Conservation (phyloP, 768 basidiomycete species). For the Lanmaoa rubissima region DNA sequence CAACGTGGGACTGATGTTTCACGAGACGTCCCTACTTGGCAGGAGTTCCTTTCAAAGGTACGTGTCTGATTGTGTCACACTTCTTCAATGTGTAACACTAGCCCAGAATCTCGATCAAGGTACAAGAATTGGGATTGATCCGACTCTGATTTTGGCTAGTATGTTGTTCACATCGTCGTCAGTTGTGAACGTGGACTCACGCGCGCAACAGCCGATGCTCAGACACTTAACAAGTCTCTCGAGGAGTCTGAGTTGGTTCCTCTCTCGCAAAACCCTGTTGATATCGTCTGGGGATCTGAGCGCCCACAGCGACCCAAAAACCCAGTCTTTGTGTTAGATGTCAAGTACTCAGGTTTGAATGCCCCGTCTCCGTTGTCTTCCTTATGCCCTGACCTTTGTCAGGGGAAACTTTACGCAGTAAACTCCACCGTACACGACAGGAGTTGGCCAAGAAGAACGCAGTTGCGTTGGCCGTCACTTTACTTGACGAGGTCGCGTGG, state of each 20-base stretch:
- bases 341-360: constrained; percentile 66
- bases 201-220: constrained; percentile 55
- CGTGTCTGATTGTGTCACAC: neutral
- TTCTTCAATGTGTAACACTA: neutral
- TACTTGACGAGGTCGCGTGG: constrained; percentile 96
- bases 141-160: constrained; percentile 71
- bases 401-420: constrained; percentile 64
- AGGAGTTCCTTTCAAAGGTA: constrained; percentile 79
- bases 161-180: constrained; percentile 18
- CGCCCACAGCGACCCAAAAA: constrained; percentile 70
- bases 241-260: constrained; percentile 64
- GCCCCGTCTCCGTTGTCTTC: neutral
- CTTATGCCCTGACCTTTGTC: neutral
- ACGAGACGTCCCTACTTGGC: constrained; percentile 85
- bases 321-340: constrained; percentile 62
- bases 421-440: constrained; percentile 64
- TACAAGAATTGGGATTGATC: constrained; percentile 78
- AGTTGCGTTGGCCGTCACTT: constrained; percentile 72
- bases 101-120: constrained; percentile 57
- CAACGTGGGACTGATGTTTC: constrained; percentile 12
- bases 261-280: constrained; percentile 70
- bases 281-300: constrained; percentile 67
- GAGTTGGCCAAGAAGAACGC: constrained; percentile 57
- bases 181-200: neutral
- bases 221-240: constrained; percentile 57